A percentile compares a stretch with the other conserved stretches of the same genome.
Conservation (phyloP, 495 filamentous ascomycete genomes). For the Neurospora sp. region DNA sequence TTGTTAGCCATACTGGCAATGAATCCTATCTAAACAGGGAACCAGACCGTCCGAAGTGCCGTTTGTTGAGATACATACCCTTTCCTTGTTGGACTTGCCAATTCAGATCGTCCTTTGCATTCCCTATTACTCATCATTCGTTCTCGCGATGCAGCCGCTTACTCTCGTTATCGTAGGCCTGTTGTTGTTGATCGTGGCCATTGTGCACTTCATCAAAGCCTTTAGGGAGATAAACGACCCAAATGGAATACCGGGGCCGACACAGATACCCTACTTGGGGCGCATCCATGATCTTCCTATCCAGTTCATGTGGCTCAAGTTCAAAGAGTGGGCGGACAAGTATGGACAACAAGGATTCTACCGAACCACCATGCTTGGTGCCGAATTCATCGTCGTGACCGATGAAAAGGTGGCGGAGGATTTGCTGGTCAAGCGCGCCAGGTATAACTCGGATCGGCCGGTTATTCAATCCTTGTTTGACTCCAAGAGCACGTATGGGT, state of each 20-base stretch:
- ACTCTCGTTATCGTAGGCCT: constrained; percentile 7
- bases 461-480: constrained; percentile 30
- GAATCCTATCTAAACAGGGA: neutral
- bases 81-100: neutral
- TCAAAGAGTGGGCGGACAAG: constrained; percentile 40
- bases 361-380: constrained; percentile 36
- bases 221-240: constrained; percentile 27
- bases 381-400: constrained; percentile 38
- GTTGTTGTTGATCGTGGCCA: constrained; percentile 12
- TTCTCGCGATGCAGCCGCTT: neutral
- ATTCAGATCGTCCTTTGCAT: neutral
- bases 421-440: constrained; percentile 37
- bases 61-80: neutral
- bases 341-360: constrained; percentile 37
- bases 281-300: constrained; percentile 38
- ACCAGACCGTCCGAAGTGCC: neutral
- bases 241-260: constrained; percentile 25
- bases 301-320: constrained; percentile 39
- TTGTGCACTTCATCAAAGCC: constrained; percentile 18
- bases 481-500: constrained; percentile 28
- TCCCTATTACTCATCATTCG: neutral
- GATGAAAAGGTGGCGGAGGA: constrained; percentile 44
- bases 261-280: constrained; percentile 30
- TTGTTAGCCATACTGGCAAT: neutral
- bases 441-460: constrained; percentile 37